These are phyloP conservation scores for Panellus pusillus DNA, from an alignment of 768 basidiomycete species.

Conservation along the genomic window DNA sequence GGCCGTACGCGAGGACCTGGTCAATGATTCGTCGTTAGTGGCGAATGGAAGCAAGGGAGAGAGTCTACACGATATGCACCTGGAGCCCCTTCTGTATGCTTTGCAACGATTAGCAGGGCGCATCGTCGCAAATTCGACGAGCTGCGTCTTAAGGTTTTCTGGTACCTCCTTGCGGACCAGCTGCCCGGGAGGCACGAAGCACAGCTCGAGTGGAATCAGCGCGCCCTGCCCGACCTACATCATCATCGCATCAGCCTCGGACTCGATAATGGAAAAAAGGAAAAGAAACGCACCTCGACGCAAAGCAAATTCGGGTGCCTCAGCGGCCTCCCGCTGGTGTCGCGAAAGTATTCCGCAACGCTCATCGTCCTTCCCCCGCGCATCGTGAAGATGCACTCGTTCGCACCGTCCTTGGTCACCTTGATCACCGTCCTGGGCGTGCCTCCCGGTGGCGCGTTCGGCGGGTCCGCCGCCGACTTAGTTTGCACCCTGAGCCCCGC, in stretches of 20 bases:
- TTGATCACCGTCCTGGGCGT: slow-evolving; percentile 56
- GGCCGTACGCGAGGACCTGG: slow-evolving; percentile 41
- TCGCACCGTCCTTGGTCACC: slow-evolving; percentile 54
- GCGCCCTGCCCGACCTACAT: slow-evolving; percentile 63
- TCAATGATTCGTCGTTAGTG: neutral
- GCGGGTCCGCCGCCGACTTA: slow-evolving; percentile 35
- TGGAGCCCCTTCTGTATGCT: slow-evolving; percentile 56
- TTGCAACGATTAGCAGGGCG: slow-evolving; percentile 52
- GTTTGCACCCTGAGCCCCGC: slow-evolving; percentile 52
- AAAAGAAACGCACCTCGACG: slow-evolving; percentile 36
- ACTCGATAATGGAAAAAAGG: neutral
- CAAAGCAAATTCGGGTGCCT: slow-evolving; percentile 7
- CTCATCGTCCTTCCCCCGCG: slow-evolving; percentile 55
- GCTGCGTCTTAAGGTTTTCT: slow-evolving; percentile 58
- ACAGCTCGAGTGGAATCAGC: slow-evolving; percentile 66
- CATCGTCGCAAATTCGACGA: slow-evolving; percentile 71
- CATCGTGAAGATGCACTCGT: slow-evolving; percentile 52
- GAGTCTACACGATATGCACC: slow-evolving; percentile 32
- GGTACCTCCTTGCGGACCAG: slow-evolving; percentile 75
- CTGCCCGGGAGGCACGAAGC: slow-evolving; percentile 62
- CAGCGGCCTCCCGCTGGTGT: slow-evolving; percentile 1
- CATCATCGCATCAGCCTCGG: neutral
- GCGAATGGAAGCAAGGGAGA: neutral
- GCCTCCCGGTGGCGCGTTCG: slow-evolving; percentile 23
- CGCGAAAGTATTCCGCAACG: slow-evolving; percentile 44